Conservation (phyloP, 1,139 yeast species). For the Pichia sp. region DNA sequence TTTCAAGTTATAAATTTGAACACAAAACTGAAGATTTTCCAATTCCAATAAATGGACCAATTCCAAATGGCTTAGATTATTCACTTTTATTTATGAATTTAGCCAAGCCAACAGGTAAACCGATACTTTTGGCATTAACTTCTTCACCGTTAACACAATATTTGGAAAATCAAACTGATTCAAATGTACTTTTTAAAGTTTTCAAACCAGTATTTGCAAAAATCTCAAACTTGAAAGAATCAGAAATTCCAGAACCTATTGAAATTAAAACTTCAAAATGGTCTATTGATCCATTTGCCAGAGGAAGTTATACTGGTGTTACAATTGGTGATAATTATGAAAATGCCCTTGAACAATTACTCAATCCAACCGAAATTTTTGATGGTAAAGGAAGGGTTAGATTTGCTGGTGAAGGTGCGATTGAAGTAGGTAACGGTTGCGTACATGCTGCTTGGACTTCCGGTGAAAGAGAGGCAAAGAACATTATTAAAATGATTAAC, state of each 20-base stretch:
- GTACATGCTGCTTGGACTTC: conserved; percentile 74
- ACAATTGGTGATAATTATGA: conserved; percentile 26
- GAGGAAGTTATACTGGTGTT: conserved; percentile 64
- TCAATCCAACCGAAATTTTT: conserved; percentile 26
- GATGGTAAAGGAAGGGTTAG: conserved; percentile 40
- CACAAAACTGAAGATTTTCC: conserved; percentile 8
- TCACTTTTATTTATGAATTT: conserved; percentile 43
- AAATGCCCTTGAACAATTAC: conserved; percentile 19
- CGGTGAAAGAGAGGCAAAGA: conserved; percentile 63
- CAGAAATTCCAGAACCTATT: conserved; percentile 39
- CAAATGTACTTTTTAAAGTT: conserved; percentile 34
- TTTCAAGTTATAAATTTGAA: conserved; percentile 4
- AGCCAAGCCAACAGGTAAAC: conserved; percentile 35
- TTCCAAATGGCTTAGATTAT: conserved; percentile 14
- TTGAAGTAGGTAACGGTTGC: conserved; percentile 74
- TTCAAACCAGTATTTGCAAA: conserved; percentile 37
- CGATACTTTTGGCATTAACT: conserved; percentile 52
- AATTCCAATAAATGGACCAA: conserved; percentile 1
- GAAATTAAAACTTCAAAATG: conserved; percentile 55
- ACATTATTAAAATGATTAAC: conserved; percentile 20
- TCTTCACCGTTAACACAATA: conserved; percentile 66
- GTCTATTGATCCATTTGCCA: conserved; percentile 62
- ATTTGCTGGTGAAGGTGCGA: conserved; percentile 85
- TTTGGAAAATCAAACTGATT: conserved; percentile 34
- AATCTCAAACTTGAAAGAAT: conserved; percentile 18